Evolutionary conservation across 345 rosid species (phyloP), one percentile per base, ranked within the genome.

Genomic region (Salix arbutifolia): DNA sequence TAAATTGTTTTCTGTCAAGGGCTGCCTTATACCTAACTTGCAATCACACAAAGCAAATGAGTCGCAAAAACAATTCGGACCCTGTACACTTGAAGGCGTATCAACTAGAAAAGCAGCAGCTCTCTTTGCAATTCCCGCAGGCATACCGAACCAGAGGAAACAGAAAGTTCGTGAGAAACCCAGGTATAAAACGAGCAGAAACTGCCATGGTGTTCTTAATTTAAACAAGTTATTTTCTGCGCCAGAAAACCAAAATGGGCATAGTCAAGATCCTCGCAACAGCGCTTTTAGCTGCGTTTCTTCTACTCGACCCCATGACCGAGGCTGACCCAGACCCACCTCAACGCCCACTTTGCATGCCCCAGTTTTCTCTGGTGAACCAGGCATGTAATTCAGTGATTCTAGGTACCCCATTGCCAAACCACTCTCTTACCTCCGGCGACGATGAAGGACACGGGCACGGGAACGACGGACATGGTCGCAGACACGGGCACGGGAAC

Each of bases 301-400:
- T 75, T 23, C 70, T 72, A 13, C 71, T 78, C 44, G 70, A 70
- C 31, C 75, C 72, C 0, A 69, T 42, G 69, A 65, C 33, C 1
- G 38, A 74, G 30, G 80, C 78, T 4, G 44, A 19, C 2, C 67
- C 70, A 33, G 62, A 67, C 2, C 69, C 72, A 31, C 70, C 83
- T 37, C 88, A 82, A 2, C 88, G 72, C 33, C 94, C 94, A 6
- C 87, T 93, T 25, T 95, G 98, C 46, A 73, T 85, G 56, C 83
- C 93, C 81, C 99, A 93, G 79, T 83, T 89, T 72, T 71, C 91
- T 2, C 75, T 93, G 1, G 97, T 76, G 67, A 91, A 88, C 80
- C 84, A 91, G 65, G 96, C 97, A 2, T 95, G 99, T 31, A 0
- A 31, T 70, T 35, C 84, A 0, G 44, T 9, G 74, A 81, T 93